These are phyloP conservation scores for Croton laevigatus DNA, from an alignment of 441 rosid species.

Conservation along the genomic window DNA sequence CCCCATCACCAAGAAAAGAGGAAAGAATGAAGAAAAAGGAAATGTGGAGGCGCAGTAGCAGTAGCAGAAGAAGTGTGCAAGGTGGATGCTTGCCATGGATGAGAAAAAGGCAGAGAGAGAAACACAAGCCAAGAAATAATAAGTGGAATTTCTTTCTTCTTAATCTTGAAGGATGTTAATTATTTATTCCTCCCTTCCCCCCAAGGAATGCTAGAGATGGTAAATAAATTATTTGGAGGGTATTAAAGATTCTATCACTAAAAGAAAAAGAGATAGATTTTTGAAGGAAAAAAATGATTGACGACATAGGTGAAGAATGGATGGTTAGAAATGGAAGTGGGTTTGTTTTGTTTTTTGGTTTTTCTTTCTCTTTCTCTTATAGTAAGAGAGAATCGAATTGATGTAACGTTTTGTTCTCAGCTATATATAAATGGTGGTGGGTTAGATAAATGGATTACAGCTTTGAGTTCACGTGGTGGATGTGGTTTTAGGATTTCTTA, in stretches of 20 bases:
- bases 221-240: not conserved
- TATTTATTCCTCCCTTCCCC: not conserved
- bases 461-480: slow-evolving; percentile 32
- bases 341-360: not conserved
- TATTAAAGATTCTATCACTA: slow-evolving; percentile 12
- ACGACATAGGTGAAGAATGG: slow-evolving; percentile 14
- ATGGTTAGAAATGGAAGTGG: not conserved
- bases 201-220: not conserved
- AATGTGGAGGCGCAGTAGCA: slow-evolving; percentile 29
- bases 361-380: not conserved
- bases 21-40: slow-evolving; percentile 30
- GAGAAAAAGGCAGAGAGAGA: slow-evolving; percentile 50
- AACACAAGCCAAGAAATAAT: slow-evolving; percentile 39
- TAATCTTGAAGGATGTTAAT: slow-evolving; percentile 33
- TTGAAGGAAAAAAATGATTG: slow-evolving; percentile 8
- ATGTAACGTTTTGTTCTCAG: slow-evolving; percentile 14
- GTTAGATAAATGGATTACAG: slow-evolving; percentile 23
- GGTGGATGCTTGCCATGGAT: slow-evolving; percentile 82
- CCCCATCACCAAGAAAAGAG: slow-evolving; percentile 19
- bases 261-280: not conserved
- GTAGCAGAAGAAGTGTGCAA: slow-evolving; percentile 26
- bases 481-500: slow-evolving; percentile 9
- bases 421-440: slow-evolving; percentile 11
- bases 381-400: not conserved
- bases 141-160: slow-evolving; percentile 41